Evolutionary conservation across 805 yeast genomes (phyloP), one percentile per base, ranked within the genome.

Genomic region (Kodamaea laetipori): DNA sequence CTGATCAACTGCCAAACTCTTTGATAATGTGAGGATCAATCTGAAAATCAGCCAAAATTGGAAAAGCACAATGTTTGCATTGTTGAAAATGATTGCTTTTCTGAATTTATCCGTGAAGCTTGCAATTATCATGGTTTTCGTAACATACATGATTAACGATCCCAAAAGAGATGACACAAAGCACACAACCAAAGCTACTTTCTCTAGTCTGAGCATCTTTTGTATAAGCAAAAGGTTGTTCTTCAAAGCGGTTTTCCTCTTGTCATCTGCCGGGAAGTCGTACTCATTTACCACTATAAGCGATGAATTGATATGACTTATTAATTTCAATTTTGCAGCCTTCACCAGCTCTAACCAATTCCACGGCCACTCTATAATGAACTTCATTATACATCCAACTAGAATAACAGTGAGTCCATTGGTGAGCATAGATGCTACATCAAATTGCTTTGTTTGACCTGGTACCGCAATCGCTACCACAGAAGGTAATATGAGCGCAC

Each of bases 361-460:
- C 71, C 73, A 69, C 0, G 74, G 74, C 74, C 74, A 69, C 36
- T 69, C 73, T 11, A 63, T 52, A 0, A 64, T 39, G 26, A 63
- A 63, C 41, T 61, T 59, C 10, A 69, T 54, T 1, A 59, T 51
- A 65, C 69, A 65, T 18, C 69, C 57, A 1, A 68, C 55, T n/a
- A 66, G 30, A 6, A 62, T 17, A 3, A 70, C 54, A 4, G 65
- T 58, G 15, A 69, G 52, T 1, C 57, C 42, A 46, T 68, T 72
- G 17, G 68, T 63, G 12, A 66, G 42, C 5, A 67, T 40, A 28
- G 53, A 49, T 2, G 63, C 64, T 5, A 61, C 19, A 37, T 58
- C 61, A 17, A 51, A 18, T 12, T 30, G 34, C 24, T 8, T 21
- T 15, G 19, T 15, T 15, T 30, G 34, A 2, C 21, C 46, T 1